Evolutionary conservation across 129 eudicot species (phyloP), one percentile per base, ranked within the genome.

Genomic region (Flaveria robusta): DNA sequence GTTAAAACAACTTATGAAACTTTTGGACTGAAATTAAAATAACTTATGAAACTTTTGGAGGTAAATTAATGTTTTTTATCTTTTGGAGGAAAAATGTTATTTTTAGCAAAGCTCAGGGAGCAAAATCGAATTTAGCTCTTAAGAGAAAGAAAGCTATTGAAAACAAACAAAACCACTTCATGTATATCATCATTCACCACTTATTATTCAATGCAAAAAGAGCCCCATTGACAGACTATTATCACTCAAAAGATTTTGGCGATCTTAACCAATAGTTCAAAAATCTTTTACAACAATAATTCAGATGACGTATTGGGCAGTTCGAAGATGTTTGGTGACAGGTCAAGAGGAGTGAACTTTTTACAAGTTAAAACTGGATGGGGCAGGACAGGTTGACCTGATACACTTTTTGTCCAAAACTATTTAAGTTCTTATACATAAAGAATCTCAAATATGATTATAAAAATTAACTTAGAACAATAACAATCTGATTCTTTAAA

Each of bases 91-190:
- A 34, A 4, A 34, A 34, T 34, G 39, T 34, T 34, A 34, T 34
- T 34, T 34, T 34, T 34, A 34, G 39, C 39, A 34, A 34, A 34
- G 1, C 39, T 34, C 39, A 34, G 1, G 1, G 1, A 34, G 39
- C 39, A 34, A 34, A 34, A 34, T 34, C 39, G 3, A 34, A 34
- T 34, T 34, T 34, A 34, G 39, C 39, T 34, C 39, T 34, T 34
- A 0, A 34, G 7, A 5, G 15, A 69, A 42, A 14, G 5, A 16
- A 31, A 10, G 0, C 66, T 24, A 50, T 20, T 72, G 51, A 37
- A 52, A 10, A 13, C 76, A 72, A 54, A 72, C 66, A 55, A 34
- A 55, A 34, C 27, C 66, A 72, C 49, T 72, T 42, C 20, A 15
- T 72, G 41, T 65, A 20, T 7, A 56, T 3, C 42, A 39, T 15